Conservation (phyloP, 2,329 filamentous ascomycete species). For the Colletotrichum lindemuthianum region DNA sequence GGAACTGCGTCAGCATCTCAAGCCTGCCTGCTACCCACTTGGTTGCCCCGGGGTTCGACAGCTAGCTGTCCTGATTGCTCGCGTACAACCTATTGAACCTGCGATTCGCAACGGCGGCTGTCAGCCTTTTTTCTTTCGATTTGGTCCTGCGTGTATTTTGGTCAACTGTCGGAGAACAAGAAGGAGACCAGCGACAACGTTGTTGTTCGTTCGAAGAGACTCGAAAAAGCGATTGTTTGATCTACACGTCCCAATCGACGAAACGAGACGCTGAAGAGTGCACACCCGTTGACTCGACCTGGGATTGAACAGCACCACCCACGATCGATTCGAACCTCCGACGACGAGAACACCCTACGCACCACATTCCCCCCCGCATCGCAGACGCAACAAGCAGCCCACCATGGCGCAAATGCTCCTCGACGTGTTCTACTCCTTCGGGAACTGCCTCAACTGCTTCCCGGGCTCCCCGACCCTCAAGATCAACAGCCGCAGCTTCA, state of each 20-base stretch:
- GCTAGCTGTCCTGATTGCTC: conserved; percentile 32
- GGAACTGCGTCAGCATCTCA: conserved; percentile 33
- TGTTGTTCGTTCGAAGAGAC: too few relatives aligned
- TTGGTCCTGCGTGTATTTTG: background rate
- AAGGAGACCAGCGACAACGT: too few relatives aligned
- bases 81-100: background rate
- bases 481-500: conserved; percentile 95
- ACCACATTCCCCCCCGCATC: background rate
- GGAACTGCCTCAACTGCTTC: conserved; percentile 96
- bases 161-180: too few relatives aligned
- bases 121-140: background rate
- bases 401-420: conserved; percentile 85
- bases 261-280: background rate
- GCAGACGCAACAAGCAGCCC: background rate
- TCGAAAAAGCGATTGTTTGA: too few relatives aligned
- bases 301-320: background rate
- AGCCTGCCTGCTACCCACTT: conserved; percentile 10
- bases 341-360: background rate
- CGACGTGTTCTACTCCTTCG: conserved; percentile 90
- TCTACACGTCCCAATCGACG: background rate
- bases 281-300: background rate
- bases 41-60: conserved; percentile 27
- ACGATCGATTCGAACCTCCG: background rate
- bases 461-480: conserved; percentile 92
- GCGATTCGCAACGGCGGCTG: conserved; percentile 12